phyloP scores from a whole-genome alignment of 495 filamentous ascomycete species.

The Xeromyces bisporus region DNA sequence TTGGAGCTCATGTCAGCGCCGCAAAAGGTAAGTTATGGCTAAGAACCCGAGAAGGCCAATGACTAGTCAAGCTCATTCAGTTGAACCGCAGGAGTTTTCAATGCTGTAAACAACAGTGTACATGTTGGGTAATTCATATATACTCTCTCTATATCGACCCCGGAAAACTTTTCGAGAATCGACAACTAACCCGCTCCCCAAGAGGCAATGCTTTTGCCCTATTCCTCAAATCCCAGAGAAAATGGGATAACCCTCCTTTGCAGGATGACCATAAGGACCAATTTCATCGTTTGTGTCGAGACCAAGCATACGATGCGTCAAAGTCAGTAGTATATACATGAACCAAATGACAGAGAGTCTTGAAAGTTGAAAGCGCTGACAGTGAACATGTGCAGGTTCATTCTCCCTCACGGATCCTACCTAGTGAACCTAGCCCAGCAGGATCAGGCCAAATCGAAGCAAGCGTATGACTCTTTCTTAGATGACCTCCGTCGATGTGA shows the following conservation, averaged over 20 bases:
- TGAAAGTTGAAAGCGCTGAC: not conserved
- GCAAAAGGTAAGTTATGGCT: conserved; percentile 62
- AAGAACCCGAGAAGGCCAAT: too few relatives aligned
- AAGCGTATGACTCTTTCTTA: conserved; percentile 72
- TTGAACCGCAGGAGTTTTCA: conserved; percentile 53
- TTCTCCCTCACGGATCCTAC: conserved; percentile 88
- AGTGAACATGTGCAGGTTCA: conserved; percentile 28
- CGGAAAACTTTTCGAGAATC: not conserved
- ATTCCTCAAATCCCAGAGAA: conserved; percentile 89
- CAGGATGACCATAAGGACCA: conserved; percentile 44
- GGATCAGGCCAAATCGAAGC: conserved; percentile 61
- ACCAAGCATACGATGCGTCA: conserved; percentile 55
- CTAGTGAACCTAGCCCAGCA: conserved; percentile 85
- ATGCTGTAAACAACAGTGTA: conserved; percentile 61
- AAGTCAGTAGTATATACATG: conserved; percentile 18
- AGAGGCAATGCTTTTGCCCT: conserved; percentile 84
- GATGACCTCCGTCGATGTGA: conserved; percentile 85
- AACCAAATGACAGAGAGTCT: not conserved
- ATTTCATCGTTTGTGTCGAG: conserved; percentile 47
- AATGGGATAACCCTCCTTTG: conserved; percentile 78
- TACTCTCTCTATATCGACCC: not conserved
- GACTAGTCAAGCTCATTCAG: too few relatives aligned
- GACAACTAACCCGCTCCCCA: conserved; percentile 5
- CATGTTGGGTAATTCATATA: conserved; percentile 42
- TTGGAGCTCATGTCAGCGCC: conserved; percentile 82